phyloP scores from a whole-genome alignment of 176 grass and related monocot genomes.

The Triticum monococcum region DNA sequence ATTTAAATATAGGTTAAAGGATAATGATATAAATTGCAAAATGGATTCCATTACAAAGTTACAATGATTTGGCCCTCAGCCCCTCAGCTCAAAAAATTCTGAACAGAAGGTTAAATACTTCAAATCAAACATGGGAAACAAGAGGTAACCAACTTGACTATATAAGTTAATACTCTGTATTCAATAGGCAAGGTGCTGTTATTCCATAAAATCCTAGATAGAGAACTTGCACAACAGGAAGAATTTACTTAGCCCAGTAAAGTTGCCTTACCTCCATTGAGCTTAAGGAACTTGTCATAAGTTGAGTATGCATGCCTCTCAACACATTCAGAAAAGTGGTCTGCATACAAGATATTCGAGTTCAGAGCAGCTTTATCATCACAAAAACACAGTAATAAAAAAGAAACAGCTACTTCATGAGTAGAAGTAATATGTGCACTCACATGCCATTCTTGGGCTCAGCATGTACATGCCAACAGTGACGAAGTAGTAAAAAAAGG shows the following conservation, averaged over 20 bases:
- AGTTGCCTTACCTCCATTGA: slow-evolving; percentile 53
- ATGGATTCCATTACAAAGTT: background rate
- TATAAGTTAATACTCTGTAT: background rate
- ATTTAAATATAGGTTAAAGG: background rate
- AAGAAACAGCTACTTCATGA: background rate
- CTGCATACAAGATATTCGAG: slow-evolving; percentile 30
- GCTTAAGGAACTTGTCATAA: slow-evolving; percentile 95
- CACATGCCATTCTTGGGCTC: slow-evolving; percentile 99
- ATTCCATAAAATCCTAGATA: background rate
- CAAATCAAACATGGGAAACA: background rate
- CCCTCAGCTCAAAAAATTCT: background rate
- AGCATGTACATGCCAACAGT: slow-evolving; percentile 89
- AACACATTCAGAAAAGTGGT: slow-evolving; percentile 98
- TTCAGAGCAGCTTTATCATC: background rate
- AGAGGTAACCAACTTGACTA: background rate
- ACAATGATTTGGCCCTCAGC: background rate
- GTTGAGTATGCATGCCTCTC: slow-evolving; percentile 96
- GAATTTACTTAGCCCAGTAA: background rate
- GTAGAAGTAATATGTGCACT: slow-evolving; percentile 21
- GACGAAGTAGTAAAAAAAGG: slow-evolving; percentile 94
- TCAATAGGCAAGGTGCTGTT: background rate
- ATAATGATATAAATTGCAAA: background rate
- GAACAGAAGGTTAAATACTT: background rate
- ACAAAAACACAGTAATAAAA: background rate
- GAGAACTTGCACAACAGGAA: background rate